These are phyloP conservation scores for Helotiales sp. DNA, from an alignment of 2,329 filamentous ascomycete species.

Conservation along the genomic window DNA sequence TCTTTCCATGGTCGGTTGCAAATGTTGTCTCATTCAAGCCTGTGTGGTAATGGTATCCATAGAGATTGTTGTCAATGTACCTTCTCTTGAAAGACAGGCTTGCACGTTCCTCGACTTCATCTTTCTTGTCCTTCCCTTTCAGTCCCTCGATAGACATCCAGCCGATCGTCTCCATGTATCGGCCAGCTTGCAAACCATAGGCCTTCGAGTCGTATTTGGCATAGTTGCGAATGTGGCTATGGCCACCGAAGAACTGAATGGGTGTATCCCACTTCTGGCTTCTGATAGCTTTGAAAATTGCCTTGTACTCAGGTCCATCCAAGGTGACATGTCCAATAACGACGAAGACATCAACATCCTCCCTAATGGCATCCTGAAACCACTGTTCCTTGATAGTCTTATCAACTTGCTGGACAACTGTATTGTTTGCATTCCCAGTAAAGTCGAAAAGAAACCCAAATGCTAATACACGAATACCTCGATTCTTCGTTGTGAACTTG, in stretches of 20 bases:
- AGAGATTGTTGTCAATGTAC: constrained; percentile 94
- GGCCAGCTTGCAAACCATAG: constrained; percentile 79
- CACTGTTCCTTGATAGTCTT: constrained; percentile 80
- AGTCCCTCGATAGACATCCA: constrained; percentile 82
- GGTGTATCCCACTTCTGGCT: constrained; percentile 75
- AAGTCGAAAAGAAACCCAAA: constrained; percentile 98
- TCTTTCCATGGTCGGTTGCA: constrained; percentile 70
- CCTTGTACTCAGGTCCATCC: constrained; percentile 74
- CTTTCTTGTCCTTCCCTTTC: constrained; percentile 30
- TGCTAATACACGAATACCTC: constrained; percentile 77
- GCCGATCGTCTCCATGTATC: constrained; percentile 93
- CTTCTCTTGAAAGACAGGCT: constrained; percentile 67
- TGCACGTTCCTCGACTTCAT: constrained; percentile 31
- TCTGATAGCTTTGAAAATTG: constrained; percentile 77
- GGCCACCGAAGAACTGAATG: constrained; percentile 90
- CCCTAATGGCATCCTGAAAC: constrained; percentile 84
- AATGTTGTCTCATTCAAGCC: constrained; percentile 72
- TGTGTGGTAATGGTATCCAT: constrained; percentile 80
- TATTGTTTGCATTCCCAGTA: constrained; percentile 86
- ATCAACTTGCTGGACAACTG: constrained; percentile 75
- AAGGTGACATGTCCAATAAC: constrained; percentile 85
- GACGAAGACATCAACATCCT: constrained; percentile 84
- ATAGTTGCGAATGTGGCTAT: constrained; percentile 86
- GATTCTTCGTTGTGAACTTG: constrained; percentile 90
- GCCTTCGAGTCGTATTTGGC: constrained; percentile 75